Evolutionary conservation across 1,284 basidiomycete species (phyloP), one percentile per base, ranked within the genome.

Genomic region (Stereum hirsutum): DNA sequence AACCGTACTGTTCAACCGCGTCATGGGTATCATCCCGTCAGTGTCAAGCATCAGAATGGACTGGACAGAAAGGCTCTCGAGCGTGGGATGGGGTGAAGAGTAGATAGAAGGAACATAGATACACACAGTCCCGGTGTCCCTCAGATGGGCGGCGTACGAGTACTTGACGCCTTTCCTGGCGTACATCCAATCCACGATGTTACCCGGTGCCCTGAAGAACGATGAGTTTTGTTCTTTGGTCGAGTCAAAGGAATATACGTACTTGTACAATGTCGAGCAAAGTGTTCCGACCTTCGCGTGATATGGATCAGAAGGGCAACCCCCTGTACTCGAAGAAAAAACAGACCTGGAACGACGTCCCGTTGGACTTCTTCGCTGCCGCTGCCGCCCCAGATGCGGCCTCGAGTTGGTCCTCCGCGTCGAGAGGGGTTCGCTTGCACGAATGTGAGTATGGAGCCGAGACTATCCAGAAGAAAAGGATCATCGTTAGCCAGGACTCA

Each of bases 351-450:
- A 73, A 75, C 0, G 57, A 17, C 2, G 68, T 75, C 6, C 84
- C 81, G 54, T 87, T 74, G 1, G 69, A 66, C 3, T 62, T 59
- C 43, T 70, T 70, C 41, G 86, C 65, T 2, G 85, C 81, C 41
- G 77, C 71, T 0, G 74, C 72, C 0, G 84, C 84, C 0, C 87
- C 88, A 0, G 83, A 60, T 4, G 79, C 81, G 7, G 84, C 83
- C 60, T 94, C 89, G 47, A 83, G 68, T 52, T 86, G 75, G 57
- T 91, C 82, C 59, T 94, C 90, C 1, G 84, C 85, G 53, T 91
- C 88, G 38, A 78, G 74, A 0, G 89, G 77, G 25, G 73, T 58
- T 36, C 65, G 66, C 33, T 73, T 71, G 63, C 89, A 92, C 3
- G 79, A 78, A 55, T 78, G 84, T 1, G 87, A 83, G 54, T 73